Conservation (phyloP, 768 basidiomycete species). For the Serpula lacrymans region DNA sequence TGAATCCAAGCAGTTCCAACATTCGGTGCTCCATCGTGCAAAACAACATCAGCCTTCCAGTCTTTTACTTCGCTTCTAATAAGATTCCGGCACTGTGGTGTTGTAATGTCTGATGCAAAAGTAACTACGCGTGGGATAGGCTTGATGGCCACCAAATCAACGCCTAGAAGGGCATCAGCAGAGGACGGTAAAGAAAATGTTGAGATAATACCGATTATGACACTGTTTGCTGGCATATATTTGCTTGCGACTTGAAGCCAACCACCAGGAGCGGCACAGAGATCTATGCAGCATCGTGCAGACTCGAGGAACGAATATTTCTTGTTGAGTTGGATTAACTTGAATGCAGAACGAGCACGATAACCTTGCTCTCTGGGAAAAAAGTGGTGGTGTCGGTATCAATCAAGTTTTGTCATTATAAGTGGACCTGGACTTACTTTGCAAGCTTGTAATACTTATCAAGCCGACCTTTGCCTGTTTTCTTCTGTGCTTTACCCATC, state of each 20-base stretch:
- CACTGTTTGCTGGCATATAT: constrained; percentile 90
- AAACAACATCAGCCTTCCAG: constrained; percentile 98
- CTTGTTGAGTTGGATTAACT: constrained; percentile 97
- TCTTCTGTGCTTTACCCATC: constrained; percentile 89
- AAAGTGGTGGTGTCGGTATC: too few species aligned
- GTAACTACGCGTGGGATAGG: constrained; percentile 92
- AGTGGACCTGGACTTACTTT: constrained; percentile 47
- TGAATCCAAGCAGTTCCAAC: constrained; percentile 99
- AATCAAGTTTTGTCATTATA: constrained; percentile 5
- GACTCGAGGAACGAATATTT: constrained; percentile 91
- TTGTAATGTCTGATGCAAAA: constrained; percentile 94
- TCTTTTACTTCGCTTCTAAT: constrained; percentile 89
- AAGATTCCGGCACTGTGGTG: constrained; percentile 80
- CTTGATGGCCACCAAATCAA: constrained; percentile 94
- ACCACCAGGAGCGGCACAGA: constrained; percentile 98
- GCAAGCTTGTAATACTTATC: constrained; percentile 98
- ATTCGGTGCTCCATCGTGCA: constrained; percentile 99
- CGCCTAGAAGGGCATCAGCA: constrained; percentile 48
- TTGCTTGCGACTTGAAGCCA: constrained; percentile 99
- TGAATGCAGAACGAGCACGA: constrained; percentile 98
- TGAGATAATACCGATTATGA: constrained; percentile 69
- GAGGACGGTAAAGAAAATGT: constrained; percentile 8
- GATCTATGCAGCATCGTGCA: constrained; percentile 91
- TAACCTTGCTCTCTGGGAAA: constrained; percentile 98
- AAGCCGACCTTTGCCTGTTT: constrained; percentile 92